Conservation (phyloP, 371 early-diverging fungal species). For the Massospora cicadina region DNA sequence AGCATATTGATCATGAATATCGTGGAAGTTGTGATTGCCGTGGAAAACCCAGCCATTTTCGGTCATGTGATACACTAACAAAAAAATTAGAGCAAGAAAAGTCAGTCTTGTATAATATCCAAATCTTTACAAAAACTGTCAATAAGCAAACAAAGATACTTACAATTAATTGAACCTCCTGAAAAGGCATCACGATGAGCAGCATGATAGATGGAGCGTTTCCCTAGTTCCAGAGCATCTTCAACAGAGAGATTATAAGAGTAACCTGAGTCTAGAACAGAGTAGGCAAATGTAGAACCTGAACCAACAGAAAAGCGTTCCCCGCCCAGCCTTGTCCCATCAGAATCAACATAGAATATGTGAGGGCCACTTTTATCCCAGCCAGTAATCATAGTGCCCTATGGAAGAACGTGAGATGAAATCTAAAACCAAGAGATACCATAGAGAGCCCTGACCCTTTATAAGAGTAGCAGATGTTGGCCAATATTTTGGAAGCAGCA, state of each 20-base stretch:
- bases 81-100: too few relatives aligned
- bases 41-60: conserved; percentile 82
- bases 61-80: conserved; percentile 79
- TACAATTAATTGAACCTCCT: conserved; percentile 90
- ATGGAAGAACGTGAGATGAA: conserved; percentile 1
- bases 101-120: too few relatives aligned
- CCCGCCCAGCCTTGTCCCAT: conserved; percentile 85
- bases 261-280: conserved; percentile 91
- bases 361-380: conserved; percentile 97
- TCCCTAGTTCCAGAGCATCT: conserved; percentile 93
- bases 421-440: conserved; percentile 22
- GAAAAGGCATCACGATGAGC: conserved; percentile 97
- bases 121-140: neutral
- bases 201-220: conserved; percentile 96
- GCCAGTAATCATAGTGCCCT: conserved; percentile 99
- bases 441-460: conserved; percentile 98
- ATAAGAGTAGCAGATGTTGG: conserved; percentile 93
- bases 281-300: conserved; percentile 95
- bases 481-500: conserved; percentile 94
- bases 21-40: conserved; percentile 70
- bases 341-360: conserved; percentile 96
- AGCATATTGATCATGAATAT: conserved; percentile 61
- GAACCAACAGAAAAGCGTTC: conserved; percentile 96
- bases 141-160: conserved; percentile 14
- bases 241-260: conserved; percentile 71